Evolutionary conservation across 2,329 filamentous ascomycete genomes (phyloP).

Genomic region (Coniochaeta sp.): DNA sequence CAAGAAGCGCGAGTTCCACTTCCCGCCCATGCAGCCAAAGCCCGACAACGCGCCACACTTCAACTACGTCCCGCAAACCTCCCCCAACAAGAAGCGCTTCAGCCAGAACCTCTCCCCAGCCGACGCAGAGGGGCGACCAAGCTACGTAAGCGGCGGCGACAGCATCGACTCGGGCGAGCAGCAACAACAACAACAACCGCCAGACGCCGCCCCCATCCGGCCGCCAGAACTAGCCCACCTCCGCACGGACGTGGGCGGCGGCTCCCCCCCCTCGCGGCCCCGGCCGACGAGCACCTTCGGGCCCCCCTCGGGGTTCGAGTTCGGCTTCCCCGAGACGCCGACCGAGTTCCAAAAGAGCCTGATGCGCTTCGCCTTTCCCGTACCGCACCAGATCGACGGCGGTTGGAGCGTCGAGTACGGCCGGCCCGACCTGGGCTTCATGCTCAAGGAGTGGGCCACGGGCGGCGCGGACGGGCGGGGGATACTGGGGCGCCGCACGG

Average conservation of each 20-base stretch:
- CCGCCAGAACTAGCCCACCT: constrained; percentile 52
- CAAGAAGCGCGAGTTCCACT: constrained; percentile 43
- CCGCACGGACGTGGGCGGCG: constrained; percentile 34
- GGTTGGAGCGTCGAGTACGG: constrained; percentile 93
- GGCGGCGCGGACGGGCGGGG: constrained; percentile 59
- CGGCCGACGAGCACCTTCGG: constrained; percentile 51
- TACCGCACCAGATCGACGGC: constrained; percentile 60
- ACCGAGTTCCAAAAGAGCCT: constrained; percentile 83
- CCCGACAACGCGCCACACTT: constrained; percentile 46
- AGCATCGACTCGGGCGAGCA: constrained; percentile 4
- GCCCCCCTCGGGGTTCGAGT: constrained; percentile 60
- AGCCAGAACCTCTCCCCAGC: constrained; percentile 17
- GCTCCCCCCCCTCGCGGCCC: constrained; percentile 17
- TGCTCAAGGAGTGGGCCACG: constrained; percentile 75
- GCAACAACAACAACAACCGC: constrained; percentile 6
- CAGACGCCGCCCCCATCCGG: constrained; percentile 12
- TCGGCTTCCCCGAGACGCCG: constrained; percentile 76
- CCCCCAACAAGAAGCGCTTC: constrained; percentile 28
- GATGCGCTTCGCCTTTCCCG: constrained; percentile 83
- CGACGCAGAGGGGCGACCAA: constrained; percentile 12
- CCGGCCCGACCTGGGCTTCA: constrained; percentile 77
- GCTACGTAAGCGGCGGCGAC: constrained; percentile 9
- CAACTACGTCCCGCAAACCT: constrained; percentile 45
- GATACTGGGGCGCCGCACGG: constrained; percentile 71
- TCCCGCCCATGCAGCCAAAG: constrained; percentile 43